Evolutionary conservation across 1,284 basidiomycete species (phyloP).

Genomic region (Cutaneotrichosporon spelunceum): DNA sequence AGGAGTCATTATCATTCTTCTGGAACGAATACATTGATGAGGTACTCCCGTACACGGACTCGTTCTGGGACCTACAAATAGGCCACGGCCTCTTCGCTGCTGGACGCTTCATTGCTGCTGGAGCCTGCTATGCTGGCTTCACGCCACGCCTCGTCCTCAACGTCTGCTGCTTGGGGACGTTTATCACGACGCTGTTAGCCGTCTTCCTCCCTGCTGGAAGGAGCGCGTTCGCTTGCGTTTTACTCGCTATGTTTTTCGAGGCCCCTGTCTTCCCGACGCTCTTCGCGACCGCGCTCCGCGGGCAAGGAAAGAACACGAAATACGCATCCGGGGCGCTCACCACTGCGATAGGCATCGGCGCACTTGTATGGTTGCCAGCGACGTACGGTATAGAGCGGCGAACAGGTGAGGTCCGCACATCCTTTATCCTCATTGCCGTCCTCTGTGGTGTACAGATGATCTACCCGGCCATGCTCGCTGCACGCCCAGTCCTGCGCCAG

Average conservation of each 20-base stretch:
- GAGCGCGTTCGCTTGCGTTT: constrained; percentile 30
- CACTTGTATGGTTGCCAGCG: constrained; percentile 35
- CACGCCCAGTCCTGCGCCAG: constrained; percentile 22
- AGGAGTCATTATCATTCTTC: constrained; percentile 44
- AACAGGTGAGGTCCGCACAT: constrained; percentile 18
- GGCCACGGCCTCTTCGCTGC: constrained; percentile 38
- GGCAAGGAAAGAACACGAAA: constrained; percentile 44
- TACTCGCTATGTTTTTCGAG: constrained; percentile 46
- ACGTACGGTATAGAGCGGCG: constrained; percentile 28
- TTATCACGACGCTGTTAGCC: constrained; percentile 36
- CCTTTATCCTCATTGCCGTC: constrained; percentile 26
- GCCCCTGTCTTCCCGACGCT: constrained; percentile 47
- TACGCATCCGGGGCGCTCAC: constrained; percentile 35
- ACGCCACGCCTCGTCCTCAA: constrained; percentile 41
- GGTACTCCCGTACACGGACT: constrained; percentile 28
- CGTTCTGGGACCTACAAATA: constrained; percentile 37
- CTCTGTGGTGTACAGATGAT: constrained; percentile 28
- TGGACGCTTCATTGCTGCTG: constrained; percentile 41
- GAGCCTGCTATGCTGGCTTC: constrained; percentile 37
- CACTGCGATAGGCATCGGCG: constrained; percentile 33
- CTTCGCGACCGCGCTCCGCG: constrained; percentile 44
- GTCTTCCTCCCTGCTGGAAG: constrained; percentile 32
- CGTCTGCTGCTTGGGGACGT: constrained; percentile 34
- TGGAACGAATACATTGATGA: constrained; percentile 27
- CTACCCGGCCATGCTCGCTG: constrained; percentile 28